phyloP scores from a whole-genome alignment of 768 basidiomycete genomes.

The Boletus subparvulus region DNA sequence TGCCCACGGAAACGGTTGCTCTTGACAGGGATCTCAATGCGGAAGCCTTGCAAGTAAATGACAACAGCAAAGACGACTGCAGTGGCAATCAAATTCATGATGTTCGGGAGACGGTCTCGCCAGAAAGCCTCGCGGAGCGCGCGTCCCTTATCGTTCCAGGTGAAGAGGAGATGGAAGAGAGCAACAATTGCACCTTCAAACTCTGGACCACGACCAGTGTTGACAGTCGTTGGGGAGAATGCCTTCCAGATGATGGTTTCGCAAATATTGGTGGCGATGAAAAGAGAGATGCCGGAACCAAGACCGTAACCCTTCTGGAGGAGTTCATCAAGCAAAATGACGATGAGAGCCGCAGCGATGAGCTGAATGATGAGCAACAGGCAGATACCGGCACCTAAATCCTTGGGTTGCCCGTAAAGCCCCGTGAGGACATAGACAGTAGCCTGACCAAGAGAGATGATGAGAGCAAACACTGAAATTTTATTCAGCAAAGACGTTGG shows the following conservation, averaged over 20 bases:
- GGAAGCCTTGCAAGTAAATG: slow-evolving; percentile 98
- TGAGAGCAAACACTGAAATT: slow-evolving; percentile 84
- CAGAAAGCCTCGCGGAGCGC: slow-evolving; percentile 98
- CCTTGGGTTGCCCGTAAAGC: slow-evolving; percentile 90
- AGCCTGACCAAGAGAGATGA: slow-evolving; percentile 94
- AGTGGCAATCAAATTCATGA: slow-evolving; percentile 97
- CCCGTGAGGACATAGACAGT: slow-evolving; percentile 97
- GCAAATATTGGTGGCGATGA: slow-evolving; percentile 99
- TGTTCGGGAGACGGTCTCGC: slow-evolving; percentile 93
- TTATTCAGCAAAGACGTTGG: not conserved
- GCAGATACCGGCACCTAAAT: slow-evolving; percentile 95
- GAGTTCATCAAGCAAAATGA: slow-evolving; percentile 97
- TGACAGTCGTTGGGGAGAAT: slow-evolving; percentile 96
- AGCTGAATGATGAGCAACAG: slow-evolving; percentile 96
- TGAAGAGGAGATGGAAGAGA: slow-evolving; percentile 96
- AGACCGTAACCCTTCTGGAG: slow-evolving; percentile 99
- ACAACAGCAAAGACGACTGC: slow-evolving; percentile 89
- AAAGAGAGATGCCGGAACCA: slow-evolving; percentile 96
- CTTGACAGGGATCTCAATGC: slow-evolving; percentile 98
- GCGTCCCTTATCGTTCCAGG: slow-evolving; percentile 97
- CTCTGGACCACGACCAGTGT: slow-evolving; percentile 97
- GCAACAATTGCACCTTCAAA: slow-evolving; percentile 97
- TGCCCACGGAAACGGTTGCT: slow-evolving; percentile 96
- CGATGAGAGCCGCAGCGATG: slow-evolving; percentile 89
- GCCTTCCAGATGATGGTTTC: slow-evolving; percentile 99